phyloP scores from a whole-genome alignment of 2,329 filamentous ascomycete genomes.

The Pestalotiopsis fici region DNA sequence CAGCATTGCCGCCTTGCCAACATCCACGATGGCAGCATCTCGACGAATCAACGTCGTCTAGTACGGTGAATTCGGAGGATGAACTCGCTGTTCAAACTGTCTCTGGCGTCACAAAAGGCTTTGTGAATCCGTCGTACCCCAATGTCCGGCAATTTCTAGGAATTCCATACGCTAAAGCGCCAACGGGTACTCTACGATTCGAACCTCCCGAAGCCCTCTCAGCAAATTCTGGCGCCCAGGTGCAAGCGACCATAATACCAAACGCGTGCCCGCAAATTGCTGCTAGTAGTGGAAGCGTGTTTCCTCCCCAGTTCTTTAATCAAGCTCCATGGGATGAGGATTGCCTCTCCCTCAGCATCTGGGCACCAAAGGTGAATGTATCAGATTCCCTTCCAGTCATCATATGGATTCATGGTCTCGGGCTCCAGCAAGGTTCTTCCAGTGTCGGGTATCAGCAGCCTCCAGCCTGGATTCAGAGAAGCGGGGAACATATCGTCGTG shows the following conservation, averaged over 20 bases:
- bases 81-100: background rate
- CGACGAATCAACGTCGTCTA: background rate
- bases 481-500: constrained; percentile 19
- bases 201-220: constrained; percentile 9
- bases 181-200: constrained; percentile 14
- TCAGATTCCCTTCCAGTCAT: constrained; percentile 13
- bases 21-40: background rate
- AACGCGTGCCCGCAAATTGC: constrained; percentile 4
- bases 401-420: constrained; percentile 17
- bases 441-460: constrained; percentile 17
- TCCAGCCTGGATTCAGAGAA: constrained; percentile 16
- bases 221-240: background rate
- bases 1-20: background rate
- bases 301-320: constrained; percentile 7
- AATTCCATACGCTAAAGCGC: constrained; percentile 15
- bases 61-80: background rate
- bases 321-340: constrained; percentile 12
- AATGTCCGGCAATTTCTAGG: constrained; percentile 7
- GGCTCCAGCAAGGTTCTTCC: constrained; percentile 9
- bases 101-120: background rate
- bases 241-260: background rate
- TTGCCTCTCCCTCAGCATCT: constrained; percentile 16
- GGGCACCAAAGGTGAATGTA: constrained; percentile 5
- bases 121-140: background rate
- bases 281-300: background rate